Conservation (phyloP, 768 basidiomycete genomes). For the Porphyrellus cyaneotinctus region DNA sequence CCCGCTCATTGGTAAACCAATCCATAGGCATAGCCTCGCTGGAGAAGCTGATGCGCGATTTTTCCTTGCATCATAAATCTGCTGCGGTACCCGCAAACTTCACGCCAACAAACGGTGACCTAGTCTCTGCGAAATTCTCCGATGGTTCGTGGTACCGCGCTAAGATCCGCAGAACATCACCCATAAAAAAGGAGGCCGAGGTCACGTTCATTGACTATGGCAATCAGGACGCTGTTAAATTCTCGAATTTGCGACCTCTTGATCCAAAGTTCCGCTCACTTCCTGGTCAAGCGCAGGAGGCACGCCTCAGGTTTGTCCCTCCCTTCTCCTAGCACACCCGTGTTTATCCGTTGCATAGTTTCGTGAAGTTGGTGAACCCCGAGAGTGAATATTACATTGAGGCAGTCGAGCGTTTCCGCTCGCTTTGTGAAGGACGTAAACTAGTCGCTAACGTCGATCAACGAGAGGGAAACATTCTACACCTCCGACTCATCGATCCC, state of each 20-base stretch:
- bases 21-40: constrained; percentile 79
- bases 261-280: constrained; percentile 87
- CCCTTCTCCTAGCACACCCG: not conserved
- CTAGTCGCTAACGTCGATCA: constrained; percentile 95
- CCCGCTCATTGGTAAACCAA: constrained; percentile 1
- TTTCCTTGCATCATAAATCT: constrained; percentile 79
- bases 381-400: constrained; percentile 87
- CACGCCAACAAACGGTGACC: constrained; percentile 76
- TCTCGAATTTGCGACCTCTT: constrained; percentile 81
- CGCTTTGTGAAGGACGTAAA: constrained; percentile 87
- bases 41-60: constrained; percentile 92
- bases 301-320: constrained; percentile 68
- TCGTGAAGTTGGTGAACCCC: constrained; percentile 75
- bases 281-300: constrained; percentile 92
- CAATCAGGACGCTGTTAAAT: constrained; percentile 86
- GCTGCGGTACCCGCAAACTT: constrained; percentile 64
- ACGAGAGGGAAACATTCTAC: constrained; percentile 70
- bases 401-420: constrained; percentile 80
- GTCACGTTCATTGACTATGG: constrained; percentile 95
- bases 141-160: constrained; percentile 97
- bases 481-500: constrained; percentile 92
- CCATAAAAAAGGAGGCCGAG: constrained; percentile 89
- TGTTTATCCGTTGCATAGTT: constrained; percentile 43
- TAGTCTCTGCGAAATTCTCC: constrained; percentile 93
- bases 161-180: constrained; percentile 80